Evolutionary conservation across 768 basidiomycete species (phyloP), one percentile per base, ranked within the genome.

Genomic region (Pisolithus microcarpus): DNA sequence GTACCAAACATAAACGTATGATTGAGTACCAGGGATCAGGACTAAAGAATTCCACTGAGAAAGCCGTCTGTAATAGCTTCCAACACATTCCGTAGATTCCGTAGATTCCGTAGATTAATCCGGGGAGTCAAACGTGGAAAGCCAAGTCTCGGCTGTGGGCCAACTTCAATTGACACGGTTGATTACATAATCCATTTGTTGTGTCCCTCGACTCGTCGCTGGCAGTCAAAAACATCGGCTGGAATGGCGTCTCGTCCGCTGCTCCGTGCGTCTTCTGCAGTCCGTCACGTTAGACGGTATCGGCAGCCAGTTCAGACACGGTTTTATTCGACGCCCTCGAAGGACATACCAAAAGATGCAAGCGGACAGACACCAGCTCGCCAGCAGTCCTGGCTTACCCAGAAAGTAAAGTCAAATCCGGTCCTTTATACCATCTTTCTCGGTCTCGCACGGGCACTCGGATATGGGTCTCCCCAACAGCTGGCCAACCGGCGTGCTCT

Each of bases 401-500:
- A 67, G 23, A 67, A 71, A 58, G 71, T 85, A 46, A 72, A 76
- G 56, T 58, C 70, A 18, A 81, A 78, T 13, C 80, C 81, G 0
- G 52, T 62, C 18, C 69, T 78, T 1, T 71, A 68, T 57, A 65
- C 65, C 26, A 51, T 73, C 19, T 80, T 86, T 58, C 52, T 80
- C 11, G 63, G 62, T 0, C n/a, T 82, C 43, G 75, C 78, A 10
- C 71, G 69, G 40, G 49, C 72, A 7, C 67, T 85, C 9, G 85
- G 85, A 4, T 87, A 85, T 53, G 74, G 76, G 5, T 80, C 75
- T 54, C 69, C 78, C 0, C 80, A 76, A 55, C 84, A 87, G 55
- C 56, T 81, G 3, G 82, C 84, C 0, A 84, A 77, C 19, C 60
- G 78, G 46, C 70, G 82, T n/a, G 72, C 81, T 3, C 75, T 81